Conservation (phyloP, 768 basidiomycete species). For the Tricholoma sp. region DNA sequence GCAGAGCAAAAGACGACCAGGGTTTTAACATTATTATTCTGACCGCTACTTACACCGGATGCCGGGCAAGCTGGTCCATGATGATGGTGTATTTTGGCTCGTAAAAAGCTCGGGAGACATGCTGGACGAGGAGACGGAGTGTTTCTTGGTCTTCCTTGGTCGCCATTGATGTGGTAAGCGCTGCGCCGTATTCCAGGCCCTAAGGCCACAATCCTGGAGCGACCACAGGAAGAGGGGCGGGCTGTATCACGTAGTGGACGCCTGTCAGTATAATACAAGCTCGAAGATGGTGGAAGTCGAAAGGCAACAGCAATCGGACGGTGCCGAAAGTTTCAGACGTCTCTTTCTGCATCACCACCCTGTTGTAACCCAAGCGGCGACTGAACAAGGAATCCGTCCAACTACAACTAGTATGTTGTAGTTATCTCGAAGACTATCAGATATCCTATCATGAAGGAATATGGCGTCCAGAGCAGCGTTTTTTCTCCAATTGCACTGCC, state of each 20-base stretch:
- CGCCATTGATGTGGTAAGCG: slow-evolving; percentile 8
- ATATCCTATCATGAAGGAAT: slow-evolving; percentile 1
- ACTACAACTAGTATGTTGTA: not conserved
- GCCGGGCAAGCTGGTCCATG: slow-evolving; percentile 88
- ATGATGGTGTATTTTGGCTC: slow-evolving; percentile 89
- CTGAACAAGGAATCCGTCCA: not conserved
- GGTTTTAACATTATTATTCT: slow-evolving; percentile 3
- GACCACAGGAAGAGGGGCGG: slow-evolving; percentile 2
- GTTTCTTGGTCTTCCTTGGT: slow-evolving; percentile 71
- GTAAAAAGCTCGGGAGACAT: slow-evolving; percentile 92
- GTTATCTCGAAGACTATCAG: not conserved
- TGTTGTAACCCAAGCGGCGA: not conserved
- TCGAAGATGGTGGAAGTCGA: not conserved
- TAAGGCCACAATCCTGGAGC: slow-evolving; percentile 8
- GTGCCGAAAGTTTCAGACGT: slow-evolving; percentile 8
- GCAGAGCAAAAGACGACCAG: slow-evolving; percentile 13
- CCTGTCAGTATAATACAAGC: not conserved
- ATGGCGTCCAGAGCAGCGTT: slow-evolving; percentile 1
- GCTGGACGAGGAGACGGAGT: slow-evolving; percentile 84
- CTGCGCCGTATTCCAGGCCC: slow-evolving; percentile 9
- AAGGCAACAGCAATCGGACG: slow-evolving; percentile 2
- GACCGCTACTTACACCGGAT: slow-evolving; percentile 83
- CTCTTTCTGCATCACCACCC: not conserved
- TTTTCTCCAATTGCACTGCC: slow-evolving; percentile 30
- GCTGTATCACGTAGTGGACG: not conserved